A percentile compares a stretch with the other conserved stretches of the same genome.
Evolutionary conservation across 2,329 filamentous ascomycete genomes (phyloP).

Genomic region (Blastomyces silverae): DNA sequence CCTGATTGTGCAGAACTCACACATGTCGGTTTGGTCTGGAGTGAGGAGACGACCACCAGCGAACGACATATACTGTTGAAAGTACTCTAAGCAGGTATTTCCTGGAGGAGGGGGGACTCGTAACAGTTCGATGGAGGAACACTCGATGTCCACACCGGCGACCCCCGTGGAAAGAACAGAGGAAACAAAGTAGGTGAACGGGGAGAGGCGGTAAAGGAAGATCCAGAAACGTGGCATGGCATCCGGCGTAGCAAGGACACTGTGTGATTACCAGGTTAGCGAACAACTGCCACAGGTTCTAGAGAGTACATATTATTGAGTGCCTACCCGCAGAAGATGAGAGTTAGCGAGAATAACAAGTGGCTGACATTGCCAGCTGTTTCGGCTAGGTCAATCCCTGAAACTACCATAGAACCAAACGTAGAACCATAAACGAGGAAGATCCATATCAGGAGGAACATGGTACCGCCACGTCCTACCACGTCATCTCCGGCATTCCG

Average conservation of each 20-base stretch:
- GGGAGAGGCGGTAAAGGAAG: constrained; percentile 65
- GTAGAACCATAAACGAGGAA: constrained; percentile 66
- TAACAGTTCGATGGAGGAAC: constrained; percentile 33
- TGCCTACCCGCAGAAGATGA: constrained; percentile 49
- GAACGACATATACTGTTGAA: constrained; percentile 36
- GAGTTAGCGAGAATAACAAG: constrained; percentile 52
- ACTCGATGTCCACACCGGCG: constrained; percentile 28
- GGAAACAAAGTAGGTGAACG: constrained; percentile 57
- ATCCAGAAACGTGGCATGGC: constrained; percentile 66
- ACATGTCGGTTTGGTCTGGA: constrained; percentile 43
- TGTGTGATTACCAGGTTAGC: constrained; percentile 10
- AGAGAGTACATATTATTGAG: background rate
- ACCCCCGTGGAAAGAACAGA: constrained; percentile 36
- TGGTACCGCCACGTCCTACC: constrained; percentile 54
- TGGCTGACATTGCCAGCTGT: constrained; percentile 60
- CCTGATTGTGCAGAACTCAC: constrained; percentile 45
- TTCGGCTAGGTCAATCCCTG: constrained; percentile 60
- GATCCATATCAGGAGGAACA: constrained; percentile 58
- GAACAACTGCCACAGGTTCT: background rate
- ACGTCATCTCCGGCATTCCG: constrained; percentile 39
- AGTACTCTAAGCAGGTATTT: constrained; percentile 54
- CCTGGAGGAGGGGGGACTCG: constrained; percentile 48
- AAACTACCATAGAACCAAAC: constrained; percentile 68
- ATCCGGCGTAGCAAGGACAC: constrained; percentile 46
- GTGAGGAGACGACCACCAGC: constrained; percentile 38